Conservation (phyloP, 805 yeast species). For the Teunomyces pallodes region DNA sequence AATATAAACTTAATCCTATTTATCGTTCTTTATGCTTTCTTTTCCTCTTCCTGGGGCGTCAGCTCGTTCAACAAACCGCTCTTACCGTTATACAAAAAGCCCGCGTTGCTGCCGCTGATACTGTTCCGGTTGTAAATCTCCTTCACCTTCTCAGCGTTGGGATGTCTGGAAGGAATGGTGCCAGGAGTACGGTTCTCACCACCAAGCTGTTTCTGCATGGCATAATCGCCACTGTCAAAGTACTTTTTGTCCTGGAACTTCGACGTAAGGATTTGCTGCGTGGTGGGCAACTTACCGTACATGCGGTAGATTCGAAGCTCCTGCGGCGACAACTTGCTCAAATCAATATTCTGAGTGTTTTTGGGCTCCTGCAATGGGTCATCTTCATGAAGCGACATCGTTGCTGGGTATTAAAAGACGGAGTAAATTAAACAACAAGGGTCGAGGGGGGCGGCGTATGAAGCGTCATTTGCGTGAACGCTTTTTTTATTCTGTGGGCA, state of each 20-base stretch:
- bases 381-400: slow-evolving; percentile 39
- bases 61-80: slow-evolving; percentile 56
- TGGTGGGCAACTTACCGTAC: slow-evolving; percentile 85
- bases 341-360: slow-evolving; percentile 47
- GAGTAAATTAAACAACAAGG: not conserved
- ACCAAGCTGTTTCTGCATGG: slow-evolving; percentile 58
- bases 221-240: slow-evolving; percentile 93
- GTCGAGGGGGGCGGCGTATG: too few species aligned
- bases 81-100: slow-evolving; percentile 46
- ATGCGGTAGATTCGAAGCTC: slow-evolving; percentile 74
- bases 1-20: too few species aligned
- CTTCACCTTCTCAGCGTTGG: slow-evolving; percentile 57
- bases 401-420: not conserved
- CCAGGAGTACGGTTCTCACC: slow-evolving; percentile 24
- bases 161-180: slow-evolving; percentile 43
- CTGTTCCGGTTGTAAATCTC: slow-evolving; percentile 57
- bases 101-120: slow-evolving; percentile 48
- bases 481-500: not conserved
- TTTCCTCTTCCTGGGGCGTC: slow-evolving; percentile 23
- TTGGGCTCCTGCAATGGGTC: slow-evolving; percentile 52
- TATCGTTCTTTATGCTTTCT: not conserved
- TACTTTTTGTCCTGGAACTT: slow-evolving; percentile 85
- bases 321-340: slow-evolving; percentile 65
- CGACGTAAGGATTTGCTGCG: slow-evolving; percentile 68
- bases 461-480: too few species aligned